Conservation (phyloP, 768 basidiomycete genomes). For the Plicaturopsis crispa region DNA sequence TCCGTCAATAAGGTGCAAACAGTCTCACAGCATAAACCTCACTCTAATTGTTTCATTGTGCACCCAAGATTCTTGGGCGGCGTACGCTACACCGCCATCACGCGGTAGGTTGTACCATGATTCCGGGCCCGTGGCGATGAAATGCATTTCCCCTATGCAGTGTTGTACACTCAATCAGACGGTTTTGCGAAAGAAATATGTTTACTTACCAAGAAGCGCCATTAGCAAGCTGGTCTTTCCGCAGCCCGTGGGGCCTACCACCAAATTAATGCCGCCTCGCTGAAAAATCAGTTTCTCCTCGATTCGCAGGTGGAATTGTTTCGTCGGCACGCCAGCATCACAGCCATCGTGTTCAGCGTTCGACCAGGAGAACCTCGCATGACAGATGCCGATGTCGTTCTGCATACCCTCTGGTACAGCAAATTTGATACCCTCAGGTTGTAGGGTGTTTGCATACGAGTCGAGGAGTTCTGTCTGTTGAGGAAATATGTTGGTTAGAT, state of each 20-base stretch:
- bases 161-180: neutral
- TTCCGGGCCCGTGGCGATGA: constrained; percentile 16
- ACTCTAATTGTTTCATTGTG: constrained; percentile 46
- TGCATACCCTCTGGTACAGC: too few species aligned
- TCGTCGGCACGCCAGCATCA: too few species aligned
- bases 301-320: constrained; percentile 41
- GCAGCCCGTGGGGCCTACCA: constrained; percentile 52
- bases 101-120: constrained; percentile 44
- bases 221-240: constrained; percentile 59
- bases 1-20: neutral
- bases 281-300: constrained; percentile 49
- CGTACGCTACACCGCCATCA: constrained; percentile 44
- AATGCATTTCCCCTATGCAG: constrained; percentile 34
- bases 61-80: constrained; percentile 55
- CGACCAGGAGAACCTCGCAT: constrained; percentile 53
- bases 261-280: constrained; percentile 43
- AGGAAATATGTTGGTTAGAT: too few species aligned
- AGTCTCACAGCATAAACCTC: neutral
- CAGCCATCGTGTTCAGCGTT: constrained; percentile 25
- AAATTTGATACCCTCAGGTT: too few species aligned
- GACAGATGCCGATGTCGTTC: constrained; percentile 40
- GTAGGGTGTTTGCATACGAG: constrained; percentile 23
- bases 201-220: constrained; percentile 38
- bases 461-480: constrained; percentile 47
- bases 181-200: neutral